Percentiles rank a stretch among this genome's conserved stretches.
phyloP scores from a whole-genome alignment of 225 moss, liverwort and hornwort species.

The Bryum argenteum region DNA sequence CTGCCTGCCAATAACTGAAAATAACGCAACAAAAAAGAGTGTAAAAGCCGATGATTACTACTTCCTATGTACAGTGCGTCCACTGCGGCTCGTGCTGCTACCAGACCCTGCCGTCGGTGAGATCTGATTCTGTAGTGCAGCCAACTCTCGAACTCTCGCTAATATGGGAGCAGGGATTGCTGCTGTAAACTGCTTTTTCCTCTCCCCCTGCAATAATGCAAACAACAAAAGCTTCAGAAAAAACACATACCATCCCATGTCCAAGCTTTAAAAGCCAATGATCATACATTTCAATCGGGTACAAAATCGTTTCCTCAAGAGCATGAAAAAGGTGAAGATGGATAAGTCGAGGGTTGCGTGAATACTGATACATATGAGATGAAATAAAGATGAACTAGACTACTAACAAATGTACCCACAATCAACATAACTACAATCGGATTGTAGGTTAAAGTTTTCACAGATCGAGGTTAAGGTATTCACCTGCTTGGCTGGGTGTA shows the following conservation, averaged over 20 bases:
- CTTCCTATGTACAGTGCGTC: constrained; percentile 86
- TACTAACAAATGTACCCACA: too few species aligned
- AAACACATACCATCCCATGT: constrained; percentile 9
- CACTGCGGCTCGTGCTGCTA: constrained; percentile 88
- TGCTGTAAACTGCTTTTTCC: constrained; percentile 97
- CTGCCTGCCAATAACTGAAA: constrained; percentile 39
- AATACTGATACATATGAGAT: not conserved
- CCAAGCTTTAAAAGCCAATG: not conserved
- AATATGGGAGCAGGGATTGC: constrained; percentile 88
- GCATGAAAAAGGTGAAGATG: too few species aligned
- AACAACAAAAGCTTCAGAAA: constrained; percentile 9
- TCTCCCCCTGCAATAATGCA: constrained; percentile 71
- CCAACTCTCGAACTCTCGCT: constrained; percentile 88
- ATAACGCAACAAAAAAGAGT: constrained; percentile 31
- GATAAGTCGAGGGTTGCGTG: too few species aligned
- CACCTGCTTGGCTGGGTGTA: constrained; percentile 95
- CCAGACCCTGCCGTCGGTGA: constrained; percentile 59
- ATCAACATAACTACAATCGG: too few species aligned
- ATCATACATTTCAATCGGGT: too few species aligned
- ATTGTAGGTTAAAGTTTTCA: not conserved
- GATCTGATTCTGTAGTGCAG: constrained; percentile 85
- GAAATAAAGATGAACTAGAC: too few species aligned
- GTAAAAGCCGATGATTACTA: constrained; percentile 30
- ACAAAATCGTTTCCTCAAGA: too few species aligned
- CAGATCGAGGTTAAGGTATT: not conserved